Evolutionary conservation across 2,329 filamentous ascomycete genomes (phyloP).

Genomic region (Diaporthe australafricana): DNA sequence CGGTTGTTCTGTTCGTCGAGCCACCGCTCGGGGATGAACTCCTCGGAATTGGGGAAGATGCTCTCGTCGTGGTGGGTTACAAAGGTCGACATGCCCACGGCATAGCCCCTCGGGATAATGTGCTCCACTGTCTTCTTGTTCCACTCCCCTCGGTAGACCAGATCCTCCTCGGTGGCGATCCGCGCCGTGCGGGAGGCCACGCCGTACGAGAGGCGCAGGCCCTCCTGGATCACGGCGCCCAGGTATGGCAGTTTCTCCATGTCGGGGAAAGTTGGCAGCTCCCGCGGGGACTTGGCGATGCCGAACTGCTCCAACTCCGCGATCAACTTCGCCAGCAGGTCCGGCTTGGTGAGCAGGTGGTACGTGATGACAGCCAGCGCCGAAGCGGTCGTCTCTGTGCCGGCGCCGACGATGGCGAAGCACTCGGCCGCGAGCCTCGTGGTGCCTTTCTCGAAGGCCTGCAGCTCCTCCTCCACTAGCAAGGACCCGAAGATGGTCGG

Average conservation of each 20-base stretch:
- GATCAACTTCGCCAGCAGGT: slow-evolving; percentile 16
- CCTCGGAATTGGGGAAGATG: slow-evolving; percentile 36
- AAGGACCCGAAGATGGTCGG: slow-evolving; percentile 49
- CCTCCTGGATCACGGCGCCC: slow-evolving; percentile 30
- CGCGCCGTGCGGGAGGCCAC: slow-evolving; percentile 38
- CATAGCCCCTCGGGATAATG: slow-evolving; percentile 39
- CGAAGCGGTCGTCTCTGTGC: slow-evolving; percentile 40
- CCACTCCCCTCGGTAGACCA: slow-evolving; percentile 35
- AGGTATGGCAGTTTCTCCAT: slow-evolving; percentile 35
- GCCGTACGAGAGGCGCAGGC: slow-evolving; percentile 32
- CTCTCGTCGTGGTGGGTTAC: slow-evolving; percentile 37
- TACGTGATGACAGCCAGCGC: slow-evolving; percentile 40
- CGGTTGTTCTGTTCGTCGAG: slow-evolving; percentile 31
- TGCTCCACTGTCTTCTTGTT: slow-evolving; percentile 36
- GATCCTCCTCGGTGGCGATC: slow-evolving; percentile 37
- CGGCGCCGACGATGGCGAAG: slow-evolving; percentile 45
- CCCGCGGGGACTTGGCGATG: slow-evolving; percentile 19
- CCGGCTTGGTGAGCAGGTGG: slow-evolving; percentile 35
- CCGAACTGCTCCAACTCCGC: slow-evolving; percentile 54
- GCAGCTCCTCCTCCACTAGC: slow-evolving; percentile 43
- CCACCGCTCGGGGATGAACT: slow-evolving; percentile 41
- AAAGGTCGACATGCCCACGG: slow-evolving; percentile 38
- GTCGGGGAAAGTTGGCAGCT: slow-evolving; percentile 12
- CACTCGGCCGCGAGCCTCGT: slow-evolving; percentile 46
- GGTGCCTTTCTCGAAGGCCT: slow-evolving; percentile 44